Percentiles rank a stretch among this genome's conserved stretches.
Conservation (phyloP, 805 yeast genomes). For the Teunomyces lycoperdinae region DNA sequence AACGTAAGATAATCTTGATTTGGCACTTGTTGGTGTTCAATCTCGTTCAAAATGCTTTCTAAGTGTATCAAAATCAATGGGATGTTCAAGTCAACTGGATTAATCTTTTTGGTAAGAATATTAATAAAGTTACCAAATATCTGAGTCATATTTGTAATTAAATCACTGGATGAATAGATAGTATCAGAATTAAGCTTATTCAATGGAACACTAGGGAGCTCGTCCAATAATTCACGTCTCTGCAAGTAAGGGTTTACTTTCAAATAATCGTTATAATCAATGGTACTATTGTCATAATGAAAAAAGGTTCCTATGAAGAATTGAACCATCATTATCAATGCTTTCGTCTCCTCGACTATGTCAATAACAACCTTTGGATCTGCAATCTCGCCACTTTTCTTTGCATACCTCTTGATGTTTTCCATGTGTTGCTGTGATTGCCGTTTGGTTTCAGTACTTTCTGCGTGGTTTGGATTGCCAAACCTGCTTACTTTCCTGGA, state of each 20-base stretch:
- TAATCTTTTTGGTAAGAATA: slow-evolving; percentile 31
- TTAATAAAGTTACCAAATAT: slow-evolving; percentile 45
- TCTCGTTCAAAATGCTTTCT: slow-evolving; percentile 29
- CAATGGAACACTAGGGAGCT: slow-evolving; percentile 21
- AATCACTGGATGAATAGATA: slow-evolving; percentile 41
- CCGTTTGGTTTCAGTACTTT: slow-evolving; percentile 9
- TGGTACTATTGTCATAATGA: slow-evolving; percentile 34
- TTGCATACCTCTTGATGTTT: slow-evolving; percentile 7
- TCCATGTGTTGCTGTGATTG: slow-evolving; percentile 11
- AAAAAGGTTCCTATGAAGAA: slow-evolving; percentile 40
- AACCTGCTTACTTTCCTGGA: slow-evolving; percentile 29
- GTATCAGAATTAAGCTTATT: slow-evolving; percentile 38
- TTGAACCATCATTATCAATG: slow-evolving; percentile 35
- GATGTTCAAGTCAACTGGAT: slow-evolving; percentile 33
- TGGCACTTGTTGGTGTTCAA: slow-evolving; percentile 33
- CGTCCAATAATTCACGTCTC: slow-evolving; percentile 29
- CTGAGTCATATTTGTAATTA: slow-evolving; percentile 43
- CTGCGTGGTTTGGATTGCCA: slow-evolving; percentile 6
- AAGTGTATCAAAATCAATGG: slow-evolving; percentile 33
- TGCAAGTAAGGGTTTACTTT: slow-evolving; percentile 23
- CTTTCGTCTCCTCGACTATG: slow-evolving; percentile 33
- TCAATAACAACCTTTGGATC: slow-evolving; percentile 34
- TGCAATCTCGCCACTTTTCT: slow-evolving; percentile 21
- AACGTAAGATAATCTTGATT: slow-evolving; percentile 63
- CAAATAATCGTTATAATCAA: slow-evolving; percentile 31